Base-by-base conservation (phyloP, 2,329 filamentous ascomycete species). In the Alternaria angustiovoidea region DNA sequence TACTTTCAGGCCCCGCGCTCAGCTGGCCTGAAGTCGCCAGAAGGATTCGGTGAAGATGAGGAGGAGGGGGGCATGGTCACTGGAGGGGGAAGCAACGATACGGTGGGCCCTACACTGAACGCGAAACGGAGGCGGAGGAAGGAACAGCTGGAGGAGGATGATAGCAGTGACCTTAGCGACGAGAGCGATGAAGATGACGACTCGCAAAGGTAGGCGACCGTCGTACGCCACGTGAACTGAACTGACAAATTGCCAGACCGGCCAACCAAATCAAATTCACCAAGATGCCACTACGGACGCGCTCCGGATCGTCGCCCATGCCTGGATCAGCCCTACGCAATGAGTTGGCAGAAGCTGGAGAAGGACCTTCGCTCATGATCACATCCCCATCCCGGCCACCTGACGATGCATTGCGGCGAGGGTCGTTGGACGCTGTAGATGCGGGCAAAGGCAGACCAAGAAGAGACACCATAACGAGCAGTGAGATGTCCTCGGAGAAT, bases 261-360 rank as follows among this genome's bases (percentile, higher is more conserved):
- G 90, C 91, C 2, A 92, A 96, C 75, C 92, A 96, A 77, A 97
- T 98, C 76, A 94, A 94, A 74, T 99, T 99, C 79, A 89, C 91
- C 49, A 98, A 98, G 80, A 94, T 97, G 92, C 94, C 95, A 1
- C 86, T 97, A 43, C 88, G 94, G 30, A 89, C 88, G 67, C 89
- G 94, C 57, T 92, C 94, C 26, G 94, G 92, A 11, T 97, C 94
- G 0, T 97, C 94, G 48, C 94, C 94, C 4, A 89, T 91, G 38
- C 76, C 67, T 22, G 75, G 75, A 38, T 78, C 76, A 12, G 68
- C 73, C 20, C 57, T 78, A 36, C 89, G 92, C 66, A 87, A 85
- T 14, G 89, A 88, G 16, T 87, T 77, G 14, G 63, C 68, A 28
- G 75, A 75, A 26, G 68, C 85, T 60, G 78, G 84, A 44, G 88